Conservation (phyloP, 768 basidiomycete species). For the Kwoniella sp. region DNA sequence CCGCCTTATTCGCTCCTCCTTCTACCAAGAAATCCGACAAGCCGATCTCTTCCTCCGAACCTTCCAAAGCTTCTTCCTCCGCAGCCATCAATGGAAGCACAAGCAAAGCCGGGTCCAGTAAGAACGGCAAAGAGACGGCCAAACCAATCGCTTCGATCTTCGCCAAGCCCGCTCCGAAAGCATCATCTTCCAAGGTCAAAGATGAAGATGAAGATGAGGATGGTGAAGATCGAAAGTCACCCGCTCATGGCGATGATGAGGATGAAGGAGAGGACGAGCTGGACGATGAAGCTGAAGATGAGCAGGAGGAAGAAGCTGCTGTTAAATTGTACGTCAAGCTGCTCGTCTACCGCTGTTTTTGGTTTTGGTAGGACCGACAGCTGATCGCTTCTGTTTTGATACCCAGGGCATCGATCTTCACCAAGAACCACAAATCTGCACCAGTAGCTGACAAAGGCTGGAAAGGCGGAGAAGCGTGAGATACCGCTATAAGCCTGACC, state of each 20-base stretch:
- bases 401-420: conserved; percentile 49
- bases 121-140: conserved; percentile 23
- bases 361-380: too few relatives aligned
- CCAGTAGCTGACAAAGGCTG: conserved; percentile 65
- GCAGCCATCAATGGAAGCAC: conserved; percentile 1
- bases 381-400: conserved; percentile 39
- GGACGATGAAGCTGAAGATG: conserved; percentile 53
- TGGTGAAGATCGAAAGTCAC: conserved; percentile 8
- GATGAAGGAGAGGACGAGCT: conserved; percentile 56
- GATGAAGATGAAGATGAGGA: conserved; percentile 25
- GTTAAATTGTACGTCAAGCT: conserved; percentile 64
- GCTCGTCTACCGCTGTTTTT: not conserved
- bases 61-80: conserved; percentile 4
- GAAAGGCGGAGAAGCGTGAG: conserved; percentile 82
- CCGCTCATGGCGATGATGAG: conserved; percentile 44
- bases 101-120: not conserved
- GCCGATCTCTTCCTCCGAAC: conserved; percentile 4
- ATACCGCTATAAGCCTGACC: conserved; percentile 25
- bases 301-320: conserved; percentile 58
- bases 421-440: conserved; percentile 41
- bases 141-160: conserved; percentile 50
- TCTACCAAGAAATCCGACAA: conserved; percentile 21
- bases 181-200: conserved; percentile 24
- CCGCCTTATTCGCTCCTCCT: conserved; percentile 34
- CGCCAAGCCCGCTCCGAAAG: conserved; percentile 13